These are phyloP conservation scores for Emergomyces pasteurianus DNA, from an alignment of 2,329 filamentous ascomycete genomes.

Conservation along the genomic window DNA sequence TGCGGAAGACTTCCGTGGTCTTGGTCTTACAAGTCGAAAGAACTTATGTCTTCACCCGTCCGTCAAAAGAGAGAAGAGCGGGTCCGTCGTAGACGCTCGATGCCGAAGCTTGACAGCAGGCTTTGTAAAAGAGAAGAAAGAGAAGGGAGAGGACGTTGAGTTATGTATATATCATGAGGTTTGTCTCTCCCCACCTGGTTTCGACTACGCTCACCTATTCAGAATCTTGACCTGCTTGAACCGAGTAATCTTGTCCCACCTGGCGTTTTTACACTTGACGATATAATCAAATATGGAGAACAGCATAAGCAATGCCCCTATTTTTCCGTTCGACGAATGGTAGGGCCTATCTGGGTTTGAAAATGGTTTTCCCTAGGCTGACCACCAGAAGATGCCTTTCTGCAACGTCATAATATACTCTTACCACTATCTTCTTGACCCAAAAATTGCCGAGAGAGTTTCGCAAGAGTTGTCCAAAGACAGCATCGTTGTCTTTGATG, in stretches of 20 bases:
- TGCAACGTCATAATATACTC: constrained; percentile 99
- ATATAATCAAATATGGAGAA: constrained; percentile 78
- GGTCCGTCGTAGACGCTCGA: constrained; percentile 82
- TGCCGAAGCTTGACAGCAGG: constrained; percentile 92
- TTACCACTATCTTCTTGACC: constrained; percentile 94
- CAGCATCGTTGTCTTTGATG: constrained; percentile 96
- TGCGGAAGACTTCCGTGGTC: constrained; percentile 82
- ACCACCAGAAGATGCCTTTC: constrained; percentile 68
- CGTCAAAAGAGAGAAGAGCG: constrained; percentile 93
- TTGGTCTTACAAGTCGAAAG: constrained; percentile 91
- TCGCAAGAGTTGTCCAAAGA: constrained; percentile 95
- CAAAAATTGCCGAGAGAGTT: constrained; percentile 91
- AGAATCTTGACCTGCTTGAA: constrained; percentile 89
- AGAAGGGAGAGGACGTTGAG: constrained; percentile 85
- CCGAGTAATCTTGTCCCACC: constrained; percentile 90
- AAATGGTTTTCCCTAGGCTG: constrained; percentile 8
- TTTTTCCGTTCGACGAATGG: constrained; percentile 90
- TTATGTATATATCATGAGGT: constrained; percentile 93
- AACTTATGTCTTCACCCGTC: constrained; percentile 94
- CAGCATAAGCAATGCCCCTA: constrained; percentile 96
- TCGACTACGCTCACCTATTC: constrained; percentile 10
- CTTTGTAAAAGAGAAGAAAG: constrained; percentile 96
- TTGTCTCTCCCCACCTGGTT: constrained; percentile 16
- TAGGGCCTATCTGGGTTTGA: constrained; percentile 26
- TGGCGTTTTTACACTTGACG: constrained; percentile 91